Conservation (phyloP, 2,329 filamentous ascomycete species). For the Penicillium glabrum region DNA sequence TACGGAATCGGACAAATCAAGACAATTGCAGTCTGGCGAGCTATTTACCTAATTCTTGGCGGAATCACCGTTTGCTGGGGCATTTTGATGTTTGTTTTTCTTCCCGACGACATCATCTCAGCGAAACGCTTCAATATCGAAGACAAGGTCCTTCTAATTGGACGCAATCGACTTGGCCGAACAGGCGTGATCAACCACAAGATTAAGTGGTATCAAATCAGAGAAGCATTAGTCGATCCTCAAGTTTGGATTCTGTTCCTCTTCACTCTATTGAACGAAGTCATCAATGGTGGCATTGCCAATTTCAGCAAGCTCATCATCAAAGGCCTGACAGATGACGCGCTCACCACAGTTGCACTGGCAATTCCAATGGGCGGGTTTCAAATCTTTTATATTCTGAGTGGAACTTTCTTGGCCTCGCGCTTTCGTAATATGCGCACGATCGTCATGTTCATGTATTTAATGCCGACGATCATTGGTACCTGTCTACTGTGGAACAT, state of each 20-base stretch:
- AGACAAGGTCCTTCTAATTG: conserved; percentile 47
- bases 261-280: conserved; percentile 54
- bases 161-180: conserved; percentile 36
- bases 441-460: conserved; percentile 53
- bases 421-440: conserved; percentile 54
- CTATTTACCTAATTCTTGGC: conserved; percentile 48
- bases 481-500: conserved; percentile 54
- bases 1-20: conserved; percentile 44
- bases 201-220: conserved; percentile 51
- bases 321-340: conserved; percentile 44
- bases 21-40: conserved; percentile 45
- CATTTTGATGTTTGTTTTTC: conserved; percentile 37
- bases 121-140: conserved; percentile 45
- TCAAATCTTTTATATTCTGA: conserved; percentile 53
- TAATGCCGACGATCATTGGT: conserved; percentile 54
- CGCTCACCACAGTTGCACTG: conserved; percentile 51
- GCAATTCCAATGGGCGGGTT: conserved; percentile 58
- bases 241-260: conserved; percentile 49
- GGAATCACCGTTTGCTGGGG: conserved; percentile 47
- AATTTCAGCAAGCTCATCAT: conserved; percentile 59
- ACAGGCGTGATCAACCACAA: conserved; percentile 50
- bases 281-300: conserved; percentile 53
- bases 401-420: conserved; percentile 54
- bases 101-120: conserved; percentile 46
- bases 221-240: conserved; percentile 47